A percentile compares a stretch with the other conserved stretches of the same genome.
These are phyloP conservation scores for Meira miltonrushii DNA, from an alignment of 1,284 basidiomycete genomes.

Conservation along the genomic window DNA sequence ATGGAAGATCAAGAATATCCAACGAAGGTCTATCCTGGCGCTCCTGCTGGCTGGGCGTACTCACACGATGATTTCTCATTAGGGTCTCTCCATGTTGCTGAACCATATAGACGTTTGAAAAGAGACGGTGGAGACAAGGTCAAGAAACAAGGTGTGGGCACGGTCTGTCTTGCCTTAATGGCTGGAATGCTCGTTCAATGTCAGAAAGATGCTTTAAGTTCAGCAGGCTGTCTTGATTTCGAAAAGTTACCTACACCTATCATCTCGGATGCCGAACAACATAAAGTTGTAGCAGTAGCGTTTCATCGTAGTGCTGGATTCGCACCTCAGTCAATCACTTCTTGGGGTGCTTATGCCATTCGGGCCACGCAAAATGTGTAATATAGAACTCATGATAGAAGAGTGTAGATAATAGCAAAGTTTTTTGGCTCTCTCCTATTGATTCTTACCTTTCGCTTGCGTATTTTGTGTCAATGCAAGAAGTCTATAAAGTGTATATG, in stretches of 20 bases:
- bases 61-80: constrained; percentile 11
- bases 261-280: not conserved
- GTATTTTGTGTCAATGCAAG: too few relatives aligned
- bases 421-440: too few relatives aligned
- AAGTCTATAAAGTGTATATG: too few relatives aligned
- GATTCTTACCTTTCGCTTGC: too few relatives aligned
- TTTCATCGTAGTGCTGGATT: too few relatives aligned
- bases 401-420: too few relatives aligned
- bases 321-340: too few relatives aligned
- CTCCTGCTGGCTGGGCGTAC: constrained; percentile 11
- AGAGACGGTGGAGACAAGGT: too few relatives aligned
- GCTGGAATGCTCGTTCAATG: not conserved
- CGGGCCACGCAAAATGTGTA: too few relatives aligned
- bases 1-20: constrained; percentile 1
- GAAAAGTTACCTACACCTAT: not conserved
- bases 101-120: constrained; percentile 4
- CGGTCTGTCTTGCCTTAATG: not conserved
- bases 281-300: not conserved
- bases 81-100: constrained; percentile 11
- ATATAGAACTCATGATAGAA: too few relatives aligned
- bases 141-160: not conserved
- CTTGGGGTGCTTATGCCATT: too few relatives aligned
- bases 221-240: not conserved
- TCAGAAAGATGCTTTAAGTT: not conserved
- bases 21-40: not conserved